Base-by-base conservation (phyloP, 2,329 filamentous ascomycete genomes). In the Elsinoe necatrix region DNA sequence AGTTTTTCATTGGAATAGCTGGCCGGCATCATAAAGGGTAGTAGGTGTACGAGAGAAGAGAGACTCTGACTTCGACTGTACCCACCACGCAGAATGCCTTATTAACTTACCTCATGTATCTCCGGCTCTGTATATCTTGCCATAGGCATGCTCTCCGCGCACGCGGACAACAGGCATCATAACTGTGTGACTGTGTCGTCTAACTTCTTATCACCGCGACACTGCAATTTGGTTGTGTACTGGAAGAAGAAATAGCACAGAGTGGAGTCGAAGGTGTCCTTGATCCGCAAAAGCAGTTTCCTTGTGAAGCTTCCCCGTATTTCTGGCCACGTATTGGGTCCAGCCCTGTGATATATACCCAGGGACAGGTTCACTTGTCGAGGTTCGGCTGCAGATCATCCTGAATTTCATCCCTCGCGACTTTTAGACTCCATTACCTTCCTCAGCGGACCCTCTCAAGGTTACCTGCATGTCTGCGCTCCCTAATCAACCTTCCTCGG, bases 381-480 rank as follows among this genome's bases (percentile, higher is more conserved):
- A n/a, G n/a, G 23, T 14, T 20, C 41, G 41, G 41, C 41, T 25
- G 41, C 41, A 45, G 41, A 45, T 45, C 41, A 45, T 45, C 20
- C 41, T 23, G 20, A 45, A 45, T 12, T 23, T 45, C 21, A 18
- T 45, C 20, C 23, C 20, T 18, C 14, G 1, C 11, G 11, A 27
- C n/a, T 12, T 14, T 25, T 14, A 18, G 20, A 12, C 41, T 20
- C 20, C 20, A 9, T 45, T n/a, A 21, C 18, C 18, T 25, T 18
- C 20, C 25, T 3, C 21, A 45, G 20, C 41, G 25, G 41, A 25
- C 41, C 41, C 25, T 25, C 9, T 9, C 12, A 23, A 25, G 48
- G 48, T 52, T 27, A 12, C 20, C 20, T 52, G 48, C 48, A 52
- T 52, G 48, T 52, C 48, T 52, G 48, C 18, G 20, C 31, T 27